Percentiles rank a stretch among this genome's conserved stretches.
phyloP scores from a whole-genome alignment of 2,329 filamentous ascomycete species.

The Zarea fungicola region DNA sequence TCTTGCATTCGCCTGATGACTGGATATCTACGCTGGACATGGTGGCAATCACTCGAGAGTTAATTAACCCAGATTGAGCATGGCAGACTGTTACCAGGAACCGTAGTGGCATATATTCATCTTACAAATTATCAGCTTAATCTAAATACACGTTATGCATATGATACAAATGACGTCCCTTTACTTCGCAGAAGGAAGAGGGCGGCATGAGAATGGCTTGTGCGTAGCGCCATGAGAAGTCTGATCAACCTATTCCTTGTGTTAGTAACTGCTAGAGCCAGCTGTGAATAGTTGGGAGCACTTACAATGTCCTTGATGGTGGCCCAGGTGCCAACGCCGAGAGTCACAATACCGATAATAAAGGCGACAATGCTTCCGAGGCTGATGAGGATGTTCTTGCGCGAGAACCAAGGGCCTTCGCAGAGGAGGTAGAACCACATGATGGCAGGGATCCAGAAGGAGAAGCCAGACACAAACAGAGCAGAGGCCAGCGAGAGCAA shows the following conservation, averaged over 20 bases:
- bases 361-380: slow-evolving; percentile 23
- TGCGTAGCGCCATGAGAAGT: slow-evolving; percentile 4
- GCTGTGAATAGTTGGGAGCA: background rate
- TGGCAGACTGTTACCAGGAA: background rate
- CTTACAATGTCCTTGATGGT: slow-evolving; percentile 27
- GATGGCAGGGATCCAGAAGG: slow-evolving; percentile 33
- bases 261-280: background rate
- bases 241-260: background rate
- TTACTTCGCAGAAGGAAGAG: background rate
- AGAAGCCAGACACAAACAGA: slow-evolving; percentile 38
- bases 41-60: no score
- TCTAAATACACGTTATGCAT: slow-evolving; percentile 1
- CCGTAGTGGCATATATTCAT: background rate
- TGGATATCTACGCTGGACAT: no score
- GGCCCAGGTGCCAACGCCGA: slow-evolving; percentile 25
- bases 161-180: background rate
- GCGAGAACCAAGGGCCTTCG: slow-evolving; percentile 22
- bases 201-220: slow-evolving; percentile 9
- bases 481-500: slow-evolving; percentile 48
- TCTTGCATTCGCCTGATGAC: no score
- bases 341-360: slow-evolving; percentile 23
- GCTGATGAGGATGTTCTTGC: slow-evolving; percentile 22
- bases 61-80: background rate
- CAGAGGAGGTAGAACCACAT: slow-evolving; percentile 33
- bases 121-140: slow-evolving; percentile 1